These are phyloP conservation scores for Annulohypoxylon bovei DNA, from an alignment of 495 filamentous ascomycete species.

Conservation along the genomic window DNA sequence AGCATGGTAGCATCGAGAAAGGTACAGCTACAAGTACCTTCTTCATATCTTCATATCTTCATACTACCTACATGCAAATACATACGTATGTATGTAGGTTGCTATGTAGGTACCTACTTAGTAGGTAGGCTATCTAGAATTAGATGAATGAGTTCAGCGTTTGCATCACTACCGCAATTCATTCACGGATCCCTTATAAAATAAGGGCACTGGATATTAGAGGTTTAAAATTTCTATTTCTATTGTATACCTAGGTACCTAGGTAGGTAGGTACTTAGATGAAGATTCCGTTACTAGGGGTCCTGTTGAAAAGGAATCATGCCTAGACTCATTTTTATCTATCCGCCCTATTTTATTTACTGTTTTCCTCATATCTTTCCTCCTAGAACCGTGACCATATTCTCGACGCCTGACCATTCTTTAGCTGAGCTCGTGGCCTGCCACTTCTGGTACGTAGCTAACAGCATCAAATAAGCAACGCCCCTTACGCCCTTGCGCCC, in stretches of 20 bases:
- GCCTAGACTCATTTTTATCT: neutral
- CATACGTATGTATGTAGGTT: too few species aligned
- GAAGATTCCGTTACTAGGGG: neutral
- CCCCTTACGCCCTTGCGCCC: neutral
- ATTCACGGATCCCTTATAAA: neutral
- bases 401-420: neutral
- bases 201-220: neutral
- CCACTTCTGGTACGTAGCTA: neutral
- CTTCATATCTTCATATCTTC: too few species aligned
- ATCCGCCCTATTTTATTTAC: neutral
- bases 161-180: neutral
- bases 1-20: too few species aligned
- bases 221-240: neutral
- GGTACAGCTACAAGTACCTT: neutral
- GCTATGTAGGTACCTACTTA: too few species aligned
- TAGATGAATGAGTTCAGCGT: neutral
- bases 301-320: neutral
- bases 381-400: neutral
- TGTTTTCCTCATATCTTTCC: neutral
- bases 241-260: neutral
- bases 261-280: neutral
- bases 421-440: neutral
- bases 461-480: neutral
- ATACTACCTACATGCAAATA: too few species aligned
- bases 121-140: neutral